Evolutionary conservation across 805 yeast genomes (phyloP).

Genomic region (Blastobotrys robertii): DNA sequence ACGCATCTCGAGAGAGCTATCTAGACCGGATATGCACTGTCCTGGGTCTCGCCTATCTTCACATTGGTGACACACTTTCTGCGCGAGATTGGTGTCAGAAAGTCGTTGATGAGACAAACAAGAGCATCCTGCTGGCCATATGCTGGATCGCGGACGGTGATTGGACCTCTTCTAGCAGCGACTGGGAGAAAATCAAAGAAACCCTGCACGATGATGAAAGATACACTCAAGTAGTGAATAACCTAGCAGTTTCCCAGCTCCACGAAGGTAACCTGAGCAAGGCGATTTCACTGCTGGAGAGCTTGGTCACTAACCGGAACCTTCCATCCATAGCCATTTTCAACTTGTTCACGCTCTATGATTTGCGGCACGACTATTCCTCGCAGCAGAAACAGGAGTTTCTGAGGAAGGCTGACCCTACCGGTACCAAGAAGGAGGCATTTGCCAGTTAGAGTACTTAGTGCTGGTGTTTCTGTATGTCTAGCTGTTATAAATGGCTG

Average conservation of each 20-base stretch:
- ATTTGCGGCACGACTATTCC: conserved; percentile 14
- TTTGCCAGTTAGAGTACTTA: too few relatives aligned
- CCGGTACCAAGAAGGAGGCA: too few relatives aligned
- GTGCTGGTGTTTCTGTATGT: too few relatives aligned
- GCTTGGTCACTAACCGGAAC: conserved; percentile 5
- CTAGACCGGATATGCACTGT: conserved; percentile 13
- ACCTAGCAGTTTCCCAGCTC: conserved; percentile 16
- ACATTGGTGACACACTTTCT: conserved; percentile 23
- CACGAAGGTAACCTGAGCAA: conserved; percentile 20
- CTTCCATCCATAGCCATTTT: conserved; percentile 10
- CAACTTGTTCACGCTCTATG: conserved; percentile 22
- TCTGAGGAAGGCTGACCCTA: background rate
- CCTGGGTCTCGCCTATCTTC: conserved; percentile 14
- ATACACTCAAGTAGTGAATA: conserved; percentile 7
- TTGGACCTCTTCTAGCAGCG: conserved; percentile 12
- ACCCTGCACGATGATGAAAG: conserved; percentile 1
- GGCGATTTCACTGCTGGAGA: conserved; percentile 16
- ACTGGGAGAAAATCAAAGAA: conserved; percentile 2
- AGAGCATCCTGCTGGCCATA: conserved; percentile 6
- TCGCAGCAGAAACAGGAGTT: background rate
- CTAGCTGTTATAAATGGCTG: too few relatives aligned
- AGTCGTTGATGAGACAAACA: background rate
- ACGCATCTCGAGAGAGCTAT: conserved; percentile 6
- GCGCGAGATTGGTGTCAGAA: conserved; percentile 23
- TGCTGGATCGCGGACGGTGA: conserved; percentile 22